These are phyloP conservation scores for Solidago caesia DNA, from an alignment of 129 eudicot species.

Conservation along the genomic window DNA sequence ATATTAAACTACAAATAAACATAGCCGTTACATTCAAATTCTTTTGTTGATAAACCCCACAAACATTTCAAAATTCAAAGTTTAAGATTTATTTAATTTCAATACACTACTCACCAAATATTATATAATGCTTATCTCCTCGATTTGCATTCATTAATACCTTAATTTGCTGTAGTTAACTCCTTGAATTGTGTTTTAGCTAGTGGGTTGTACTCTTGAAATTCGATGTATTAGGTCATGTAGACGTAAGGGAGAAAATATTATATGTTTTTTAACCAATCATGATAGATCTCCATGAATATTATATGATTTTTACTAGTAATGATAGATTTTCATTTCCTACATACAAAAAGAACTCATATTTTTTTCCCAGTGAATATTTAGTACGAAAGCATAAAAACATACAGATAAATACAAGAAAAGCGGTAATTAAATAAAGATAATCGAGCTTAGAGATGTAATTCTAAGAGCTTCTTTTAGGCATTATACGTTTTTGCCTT, in stretches of 20 bases:
- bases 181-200: constrained; percentile 34
- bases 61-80: constrained; percentile 60
- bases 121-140: constrained; percentile 36
- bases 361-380: no score
- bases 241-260: constrained; percentile 29
- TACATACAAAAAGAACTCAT: no score
- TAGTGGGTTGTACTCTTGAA: constrained; percentile 20
- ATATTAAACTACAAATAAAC: background rate
- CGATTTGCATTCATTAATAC: constrained; percentile 46
- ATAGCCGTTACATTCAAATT: constrained; percentile 46
- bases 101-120: background rate
- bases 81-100: constrained; percentile 6
- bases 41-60: constrained; percentile 24
- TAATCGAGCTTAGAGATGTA: no score
- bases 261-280: constrained; percentile 24
- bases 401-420: no score
- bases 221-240: constrained; percentile 24
- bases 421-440: no score
- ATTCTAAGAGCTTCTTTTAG: no score
- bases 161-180: constrained; percentile 29
- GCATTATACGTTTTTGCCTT: no score
- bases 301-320: no score
- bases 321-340: no score
- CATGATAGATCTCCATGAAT: constrained; percentile 20
- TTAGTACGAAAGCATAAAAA: no score